phyloP scores from a whole-genome alignment of 129 eudicot genomes.

The Lonicera japonica region DNA sequence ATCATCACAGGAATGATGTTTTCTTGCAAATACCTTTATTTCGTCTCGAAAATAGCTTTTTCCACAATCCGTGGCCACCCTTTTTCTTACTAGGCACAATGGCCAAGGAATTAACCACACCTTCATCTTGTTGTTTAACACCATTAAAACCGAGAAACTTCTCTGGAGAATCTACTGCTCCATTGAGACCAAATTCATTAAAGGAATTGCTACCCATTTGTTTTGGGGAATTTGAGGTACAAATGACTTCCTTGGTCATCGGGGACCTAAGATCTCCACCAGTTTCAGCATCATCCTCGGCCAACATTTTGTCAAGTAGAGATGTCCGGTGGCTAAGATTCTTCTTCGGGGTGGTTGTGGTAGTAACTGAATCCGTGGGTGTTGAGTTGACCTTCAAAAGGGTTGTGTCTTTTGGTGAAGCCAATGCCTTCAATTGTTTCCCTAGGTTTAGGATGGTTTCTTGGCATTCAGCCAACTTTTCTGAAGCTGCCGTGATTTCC shows the following conservation, averaged over 20 bases:
- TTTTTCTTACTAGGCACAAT: slow-evolving; percentile 58
- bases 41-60: slow-evolving; percentile 45
- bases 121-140: slow-evolving; percentile 30
- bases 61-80: slow-evolving; percentile 39
- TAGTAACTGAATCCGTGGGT: slow-evolving; percentile 24
- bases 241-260: slow-evolving; percentile 31
- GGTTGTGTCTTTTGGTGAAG: slow-evolving; percentile 51
- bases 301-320: slow-evolving; percentile 72
- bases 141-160: slow-evolving; percentile 24
- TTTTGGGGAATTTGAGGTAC: slow-evolving; percentile 19
- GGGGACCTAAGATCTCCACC: slow-evolving; percentile 28
- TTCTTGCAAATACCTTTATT: slow-evolving; percentile 46
- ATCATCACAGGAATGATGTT: not conserved
- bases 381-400: slow-evolving; percentile 32
- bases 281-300: slow-evolving; percentile 53
- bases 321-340: slow-evolving; percentile 43
- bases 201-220: slow-evolving; percentile 21
- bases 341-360: slow-evolving; percentile 24
- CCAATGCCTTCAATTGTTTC: slow-evolving; percentile 75
- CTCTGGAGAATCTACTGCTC: slow-evolving; percentile 14
- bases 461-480: slow-evolving; percentile 90
- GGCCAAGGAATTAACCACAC: slow-evolving; percentile 40
- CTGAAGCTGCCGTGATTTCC: slow-evolving; percentile 84
- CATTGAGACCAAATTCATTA: slow-evolving; percentile 11
- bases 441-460: slow-evolving; percentile 85